Percentiles rank a stretch among this genome's conserved stretches.
Conservation (phyloP, 169 alveolate genomes). For the Plasmodium berghei region DNA sequence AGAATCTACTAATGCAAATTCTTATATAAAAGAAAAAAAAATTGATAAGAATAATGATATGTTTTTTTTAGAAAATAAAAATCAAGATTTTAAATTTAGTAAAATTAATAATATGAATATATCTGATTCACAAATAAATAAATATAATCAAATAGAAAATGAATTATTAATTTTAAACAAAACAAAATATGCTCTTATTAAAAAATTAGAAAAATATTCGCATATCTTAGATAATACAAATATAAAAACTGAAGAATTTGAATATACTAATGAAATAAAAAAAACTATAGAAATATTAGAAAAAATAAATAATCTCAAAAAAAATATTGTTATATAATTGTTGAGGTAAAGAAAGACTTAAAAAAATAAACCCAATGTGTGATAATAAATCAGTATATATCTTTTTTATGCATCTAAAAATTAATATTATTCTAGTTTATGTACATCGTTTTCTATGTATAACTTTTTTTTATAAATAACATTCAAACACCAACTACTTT, state of each 20-base stretch:
- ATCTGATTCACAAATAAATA: background rate
- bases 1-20: background rate
- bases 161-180: constrained; percentile 46
- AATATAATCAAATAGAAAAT: constrained; percentile 25
- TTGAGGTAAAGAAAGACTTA: background rate
- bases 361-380: no score
- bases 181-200: constrained; percentile 24
- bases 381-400: no score
- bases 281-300: constrained; percentile 21
- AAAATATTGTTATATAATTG: constrained; percentile 2
- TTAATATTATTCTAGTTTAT: background rate
- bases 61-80: background rate
- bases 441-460: background rate
- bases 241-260: constrained; percentile 34
- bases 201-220: constrained; percentile 27
- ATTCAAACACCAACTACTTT: no score
- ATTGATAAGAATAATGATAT: background rate
- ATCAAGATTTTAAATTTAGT: constrained; percentile 7
- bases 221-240: constrained; percentile 6
- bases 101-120: constrained; percentile 10
- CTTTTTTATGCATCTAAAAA: no score
- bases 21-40: background rate
- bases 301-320: constrained; percentile 32
- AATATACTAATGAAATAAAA: constrained; percentile 12
- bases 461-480: no score